Base-by-base conservation (phyloP, 140 eudicot genomes). In the Ambrosia hybrid region DNA sequence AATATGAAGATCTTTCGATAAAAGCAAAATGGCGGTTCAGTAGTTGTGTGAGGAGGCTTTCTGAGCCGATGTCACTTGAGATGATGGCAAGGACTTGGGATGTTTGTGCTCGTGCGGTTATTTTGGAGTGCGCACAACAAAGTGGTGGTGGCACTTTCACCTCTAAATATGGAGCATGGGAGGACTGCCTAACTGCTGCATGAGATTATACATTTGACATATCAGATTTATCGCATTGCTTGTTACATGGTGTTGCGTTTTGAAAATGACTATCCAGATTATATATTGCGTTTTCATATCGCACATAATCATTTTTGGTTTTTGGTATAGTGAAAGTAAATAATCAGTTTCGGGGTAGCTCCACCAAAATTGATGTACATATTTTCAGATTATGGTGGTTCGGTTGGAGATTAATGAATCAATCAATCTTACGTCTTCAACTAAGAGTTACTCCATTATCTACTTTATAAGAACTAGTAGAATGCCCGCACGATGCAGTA, bases 81-180 rank as follows among this genome's bases (percentile, higher is more conserved):
- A 89, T 87, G 37, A 87, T 93, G 82, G 94, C 88, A 62, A 81
- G 78, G 79, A 87, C 87, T 26, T 93, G 98, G 98, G 97, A 93
- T 76, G 80, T 48, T 13, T 90, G 98, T 79, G 88, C 86, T 36
- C 96, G 94, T 16, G 82, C 79, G 2, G 91, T 93, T 70, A 79
- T 90, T 69, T 76, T 87, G 3, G 98, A 93, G 69, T 83, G 80
- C 46, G 97, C 85, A 3, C 94, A 93, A 63, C 84, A 85, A 73
- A 84, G 3, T 48, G 72, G 74, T 45, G 82, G 82, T 36, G 82
- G 83, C 67, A 72, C 83, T 74, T 87, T 90, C 86, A 84, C 97
- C 77, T 85, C 97, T 5, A 87, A 82, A 73, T 84, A 85, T 72
- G 98, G 97, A 65, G 82, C 84, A n/a, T 93, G 98, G 98, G 91